Evolutionary conservation across 805 yeast species (phyloP), one percentile per base, ranked within the genome.

Genomic region (Lipomyces yamadae): DNA sequence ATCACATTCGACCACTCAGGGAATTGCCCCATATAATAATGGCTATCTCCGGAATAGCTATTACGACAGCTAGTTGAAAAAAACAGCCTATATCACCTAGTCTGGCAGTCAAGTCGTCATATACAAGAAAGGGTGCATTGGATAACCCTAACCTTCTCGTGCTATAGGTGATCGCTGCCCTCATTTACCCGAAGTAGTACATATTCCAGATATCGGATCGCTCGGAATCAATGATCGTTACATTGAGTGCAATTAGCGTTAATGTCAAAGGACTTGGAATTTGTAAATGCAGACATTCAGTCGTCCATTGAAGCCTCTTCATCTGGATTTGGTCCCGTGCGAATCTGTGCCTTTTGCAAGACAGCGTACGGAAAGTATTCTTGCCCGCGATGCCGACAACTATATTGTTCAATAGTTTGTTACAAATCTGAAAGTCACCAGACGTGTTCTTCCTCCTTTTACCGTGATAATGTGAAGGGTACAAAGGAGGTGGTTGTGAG

Each of bases 381-480:
- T 24, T 68, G 71, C 53, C 71, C 71, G 2, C 65, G 71, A 5
- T 68, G 71, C 42, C 32, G 48, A 7, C 39, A 18, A 30, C 39
- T 58, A n/a, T 68, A 68, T 52, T 68, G 71, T 33, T 68, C 71
- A 29, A 29, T 68, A 10, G 37, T 34, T 1, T 68, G 71, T 53
- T 68, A 66, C 42, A 33, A 50, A 10, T 57, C 63, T 8, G 42
- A 24, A 32, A 57, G 24, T 3, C 71, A 68, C 30, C 35, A 24
- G n/a, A 11, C 42, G 11, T 68, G 71, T 53, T 35, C 24, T 10
- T 1, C 57, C 3, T 63, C 71, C 3, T 68, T 68, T 63, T 30
- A 62, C 24, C 52, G 56, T 2, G 71, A 68, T 24, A 62, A 60
- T 7, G 30, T 42, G 13, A 39, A 29, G 11, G 24, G 32, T 13